A percentile compares a stretch with the other conserved stretches of the same genome.
Evolutionary conservation across 73 alveolate genomes (phyloP).

Genomic region (Paramecium biaurelia): DNA sequence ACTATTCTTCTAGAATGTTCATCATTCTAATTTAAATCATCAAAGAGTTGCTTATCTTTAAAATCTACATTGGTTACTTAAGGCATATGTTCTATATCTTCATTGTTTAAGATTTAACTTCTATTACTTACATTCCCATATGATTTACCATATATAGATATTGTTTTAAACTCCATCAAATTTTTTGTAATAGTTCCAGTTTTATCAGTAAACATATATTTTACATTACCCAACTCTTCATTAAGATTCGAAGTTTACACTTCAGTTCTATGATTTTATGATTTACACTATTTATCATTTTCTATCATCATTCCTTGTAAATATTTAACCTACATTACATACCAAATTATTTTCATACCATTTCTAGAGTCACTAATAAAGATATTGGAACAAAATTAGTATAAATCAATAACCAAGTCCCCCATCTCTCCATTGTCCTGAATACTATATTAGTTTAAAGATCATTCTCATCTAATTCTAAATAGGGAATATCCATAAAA

Average conservation of each 20-base stretch:
- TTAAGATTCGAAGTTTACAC: conserved; percentile 83
- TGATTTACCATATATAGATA: conserved; percentile 69
- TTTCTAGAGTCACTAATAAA: conserved; percentile 89
- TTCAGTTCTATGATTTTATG: conserved; percentile 68
- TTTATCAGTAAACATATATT: conserved; percentile 83
- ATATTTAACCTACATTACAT: conserved; percentile 73
- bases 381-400: conserved; percentile 96
- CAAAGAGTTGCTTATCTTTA: conserved; percentile 16
- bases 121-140: conserved; percentile 60
- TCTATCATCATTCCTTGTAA: conserved; percentile 83
- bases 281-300: conserved; percentile 69
- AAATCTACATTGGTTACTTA: conserved; percentile 58
- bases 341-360: conserved; percentile 37
- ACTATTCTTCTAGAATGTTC: conserved; percentile 34
- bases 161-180: conserved; percentile 79
- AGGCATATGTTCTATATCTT: background rate
- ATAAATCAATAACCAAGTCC: conserved; percentile 91
- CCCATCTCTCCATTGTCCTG: conserved; percentile 40
- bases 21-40: conserved; percentile 7
- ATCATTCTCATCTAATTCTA: conserved; percentile 37
- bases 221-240: conserved; percentile 87
- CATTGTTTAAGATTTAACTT: background rate
- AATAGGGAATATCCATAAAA: conserved; percentile 3
- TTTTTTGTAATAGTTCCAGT: conserved; percentile 89
- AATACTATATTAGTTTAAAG: background rate